Base-by-base conservation (phyloP, 768 basidiomycete species). In the Kwoniella sp. region DNA sequence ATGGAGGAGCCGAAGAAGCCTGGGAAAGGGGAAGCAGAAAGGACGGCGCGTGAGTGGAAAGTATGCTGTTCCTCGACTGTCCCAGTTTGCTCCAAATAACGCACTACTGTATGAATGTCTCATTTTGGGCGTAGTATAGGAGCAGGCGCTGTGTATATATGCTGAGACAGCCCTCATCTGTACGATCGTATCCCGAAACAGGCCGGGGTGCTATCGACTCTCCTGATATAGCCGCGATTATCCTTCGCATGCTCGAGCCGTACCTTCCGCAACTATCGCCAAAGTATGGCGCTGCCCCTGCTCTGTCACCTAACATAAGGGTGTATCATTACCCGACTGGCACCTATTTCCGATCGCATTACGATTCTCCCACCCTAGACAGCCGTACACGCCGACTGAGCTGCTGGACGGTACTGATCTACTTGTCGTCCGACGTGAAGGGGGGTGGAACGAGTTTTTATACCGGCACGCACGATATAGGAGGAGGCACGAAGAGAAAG, bases 371-470 rank as follows among this genome's bases (percentile, higher is more conserved):
- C 17, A 62, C 66, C 17, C 55, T 68, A 3, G 68, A 69, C 45
- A 17, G 45, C 3, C 11, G 12, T 9, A 50, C 57, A 5, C 31
- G 63, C 17, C 63, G 68, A 34, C 30, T 70, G 28, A 65, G 61
- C 38, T 69, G 63, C 22, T 73, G 72, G 72, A 73, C 72, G 2
- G 61, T 73, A 9, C 45, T 73, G 60, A 56, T 73, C 17, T 73
- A 73, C 48, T 50, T 73, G 15, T 54, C 58, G 20, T 60, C 59
- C 1, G 58, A 37, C 31, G 65, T 65, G 8, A 37, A 57, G 31
- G 75, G 75, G 3, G 75, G 75, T 7, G 66, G 66, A 15, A 77
- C 75, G 8, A 55, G 66, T 37, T 77, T 77, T 53, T 70, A 73
- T 47, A 53, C 58, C 41, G 25, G 28, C 30, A 28, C 57, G 9